Conservation (phyloP, 78 protist genomes). For the Pigoraptor vietnamica region DNA sequence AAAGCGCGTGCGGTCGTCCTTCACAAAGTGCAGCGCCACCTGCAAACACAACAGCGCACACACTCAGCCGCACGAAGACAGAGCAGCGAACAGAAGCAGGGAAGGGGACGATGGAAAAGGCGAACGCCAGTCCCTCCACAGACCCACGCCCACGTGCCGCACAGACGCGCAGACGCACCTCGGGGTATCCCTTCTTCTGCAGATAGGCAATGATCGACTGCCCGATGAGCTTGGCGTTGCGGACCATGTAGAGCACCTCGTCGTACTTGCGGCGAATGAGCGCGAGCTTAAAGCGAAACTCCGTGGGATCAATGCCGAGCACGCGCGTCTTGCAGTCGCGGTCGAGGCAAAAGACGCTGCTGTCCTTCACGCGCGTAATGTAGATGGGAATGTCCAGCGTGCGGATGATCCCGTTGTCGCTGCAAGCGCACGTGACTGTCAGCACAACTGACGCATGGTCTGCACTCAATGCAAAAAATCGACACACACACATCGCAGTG, state of each 20-base stretch:
- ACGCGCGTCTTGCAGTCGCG: constrained; percentile 72
- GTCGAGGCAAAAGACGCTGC: constrained; percentile 72
- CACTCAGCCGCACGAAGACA: background rate
- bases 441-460: too few species aligned
- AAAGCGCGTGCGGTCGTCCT: constrained; percentile 88
- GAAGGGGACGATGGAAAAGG: background rate
- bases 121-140: background rate
- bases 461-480: too few species aligned
- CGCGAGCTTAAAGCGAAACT: constrained; percentile 83
- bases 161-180: background rate
- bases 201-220: constrained; percentile 91
- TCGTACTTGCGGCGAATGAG: constrained; percentile 56
- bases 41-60: constrained; percentile 33
- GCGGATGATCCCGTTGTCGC: constrained; percentile 86
- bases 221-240: constrained; percentile 60
- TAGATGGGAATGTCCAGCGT: constrained; percentile 91
- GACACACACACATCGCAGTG: too few species aligned
- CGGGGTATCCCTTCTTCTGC: constrained; percentile 77
- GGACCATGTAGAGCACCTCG: constrained; percentile 75
- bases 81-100: background rate
- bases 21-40: constrained; percentile 94
- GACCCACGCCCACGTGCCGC: too few species aligned
- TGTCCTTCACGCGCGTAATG: constrained; percentile 52
- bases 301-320: constrained; percentile 81
- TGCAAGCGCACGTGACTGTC: too few species aligned